These are phyloP conservation scores for Boletus speciosus DNA, from an alignment of 768 basidiomycete species.

Conservation along the genomic window DNA sequence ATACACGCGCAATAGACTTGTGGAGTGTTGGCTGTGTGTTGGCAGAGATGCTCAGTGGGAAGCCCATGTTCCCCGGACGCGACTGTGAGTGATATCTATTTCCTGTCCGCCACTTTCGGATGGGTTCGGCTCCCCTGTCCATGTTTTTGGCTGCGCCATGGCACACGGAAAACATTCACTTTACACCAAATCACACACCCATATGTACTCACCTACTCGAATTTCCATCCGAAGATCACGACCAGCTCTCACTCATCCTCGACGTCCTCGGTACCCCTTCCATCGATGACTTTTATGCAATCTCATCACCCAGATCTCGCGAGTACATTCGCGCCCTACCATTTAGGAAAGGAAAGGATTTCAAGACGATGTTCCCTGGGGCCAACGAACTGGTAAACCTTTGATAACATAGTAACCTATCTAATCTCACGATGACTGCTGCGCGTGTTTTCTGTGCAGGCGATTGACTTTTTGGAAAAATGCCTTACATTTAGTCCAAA, in stretches of 20 bases:
- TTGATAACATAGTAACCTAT: neutral
- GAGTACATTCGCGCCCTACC: conserved; percentile 89
- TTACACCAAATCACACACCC: neutral
- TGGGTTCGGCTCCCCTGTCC: neutral
- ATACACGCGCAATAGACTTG: conserved; percentile 83
- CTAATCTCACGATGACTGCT: neutral
- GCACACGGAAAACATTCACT: neutral
- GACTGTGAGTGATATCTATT: conserved; percentile 53
- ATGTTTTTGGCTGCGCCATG: neutral
- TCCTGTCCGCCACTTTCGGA: neutral
- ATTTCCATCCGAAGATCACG: conserved; percentile 59
- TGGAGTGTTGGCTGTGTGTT: conserved; percentile 86
- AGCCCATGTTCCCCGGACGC: conserved; percentile 91
- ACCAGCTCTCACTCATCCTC: conserved; percentile 89
- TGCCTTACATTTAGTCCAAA: conserved; percentile 85
- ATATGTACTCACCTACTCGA: neutral
- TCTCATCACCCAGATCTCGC: conserved; percentile 72
- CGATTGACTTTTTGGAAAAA: conserved; percentile 74
- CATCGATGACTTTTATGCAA: conserved; percentile 93
- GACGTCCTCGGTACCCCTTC: conserved; percentile 90
- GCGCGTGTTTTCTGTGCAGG: conserved; percentile 34
- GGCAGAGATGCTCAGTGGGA: conserved; percentile 91
- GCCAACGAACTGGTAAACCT: conserved; percentile 60
- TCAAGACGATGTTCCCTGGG: conserved; percentile 66
- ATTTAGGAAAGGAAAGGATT: conserved; percentile 76